A percentile compares a stretch with the other conserved stretches of the same genome.
Conservation (phyloP, 2,329 filamentous ascomycete genomes). For the Diplodia mutila region DNA sequence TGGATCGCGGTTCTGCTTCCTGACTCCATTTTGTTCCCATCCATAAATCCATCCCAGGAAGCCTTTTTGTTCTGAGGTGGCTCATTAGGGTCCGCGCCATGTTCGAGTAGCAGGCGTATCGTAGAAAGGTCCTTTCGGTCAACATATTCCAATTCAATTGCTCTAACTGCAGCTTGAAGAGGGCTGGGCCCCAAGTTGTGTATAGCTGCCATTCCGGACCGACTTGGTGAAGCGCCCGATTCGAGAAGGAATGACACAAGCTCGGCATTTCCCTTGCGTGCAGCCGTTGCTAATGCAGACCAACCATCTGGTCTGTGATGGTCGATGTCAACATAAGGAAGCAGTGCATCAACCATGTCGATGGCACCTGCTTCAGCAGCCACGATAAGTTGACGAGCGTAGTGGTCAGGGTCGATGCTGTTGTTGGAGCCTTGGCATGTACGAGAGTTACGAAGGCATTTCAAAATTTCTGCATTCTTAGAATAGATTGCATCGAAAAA, state of each 20-base stretch:
- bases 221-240: background rate
- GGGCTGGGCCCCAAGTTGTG: too few relatives aligned
- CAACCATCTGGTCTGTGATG: background rate
- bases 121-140: background rate
- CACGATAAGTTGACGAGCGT: background rate
- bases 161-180: background rate
- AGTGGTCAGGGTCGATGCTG: background rate
- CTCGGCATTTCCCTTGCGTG: too few relatives aligned
- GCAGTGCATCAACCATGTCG: background rate
- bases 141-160: rapidly evolving
- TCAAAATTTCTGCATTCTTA: background rate
- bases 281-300: background rate
- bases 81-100: too few relatives aligned
- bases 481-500: background rate
- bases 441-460: background rate
- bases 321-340: background rate
- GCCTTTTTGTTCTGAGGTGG: too few relatives aligned
- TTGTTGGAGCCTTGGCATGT: background rate
- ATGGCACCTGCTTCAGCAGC: background rate
- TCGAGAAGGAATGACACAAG: background rate
- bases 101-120: background rate
- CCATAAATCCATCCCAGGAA: too few relatives aligned
- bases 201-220: background rate
- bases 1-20: background rate
- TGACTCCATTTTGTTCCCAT: too few relatives aligned